These are phyloP conservation scores for Tetrahymena borealis DNA, from an alignment of 73 alveolate genomes.

Conservation along the genomic window DNA sequence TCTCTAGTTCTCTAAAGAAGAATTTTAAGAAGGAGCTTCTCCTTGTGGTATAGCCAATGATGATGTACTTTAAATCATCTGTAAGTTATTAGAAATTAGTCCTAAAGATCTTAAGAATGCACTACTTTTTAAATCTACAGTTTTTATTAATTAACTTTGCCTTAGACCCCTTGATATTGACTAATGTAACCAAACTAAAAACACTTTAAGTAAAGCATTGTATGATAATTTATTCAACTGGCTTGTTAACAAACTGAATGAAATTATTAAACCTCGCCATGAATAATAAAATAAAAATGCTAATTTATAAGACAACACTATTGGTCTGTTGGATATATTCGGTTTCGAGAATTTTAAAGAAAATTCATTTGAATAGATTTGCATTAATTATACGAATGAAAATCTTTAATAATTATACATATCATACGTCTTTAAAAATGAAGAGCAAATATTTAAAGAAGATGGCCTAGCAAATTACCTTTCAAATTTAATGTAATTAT, in stretches of 20 bases:
- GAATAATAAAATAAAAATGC: neutral
- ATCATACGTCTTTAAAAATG: slow-evolving; percentile 81
- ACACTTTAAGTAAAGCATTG: slow-evolving; percentile 73
- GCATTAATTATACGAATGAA: slow-evolving; percentile 89
- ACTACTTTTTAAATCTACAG: slow-evolving; percentile 59
- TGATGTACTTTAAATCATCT: slow-evolving; percentile 47
- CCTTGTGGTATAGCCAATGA: slow-evolving; percentile 50
- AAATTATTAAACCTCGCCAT: slow-evolving; percentile 66
- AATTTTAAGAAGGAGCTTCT: slow-evolving; percentile 25
- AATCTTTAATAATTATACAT: slow-evolving; percentile 83
- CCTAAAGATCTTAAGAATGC: slow-evolving; percentile 48
- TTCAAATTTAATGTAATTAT: neutral
- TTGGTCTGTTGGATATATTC: slow-evolving; percentile 84
- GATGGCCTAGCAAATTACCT: slow-evolving; percentile 36
- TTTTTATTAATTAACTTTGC: neutral
- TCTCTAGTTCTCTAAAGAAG: slow-evolving; percentile 64
- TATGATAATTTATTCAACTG: slow-evolving; percentile 76
- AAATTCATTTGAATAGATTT: slow-evolving; percentile 83
- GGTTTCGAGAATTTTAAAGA: slow-evolving; percentile 89
- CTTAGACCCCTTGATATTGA: slow-evolving; percentile 53
- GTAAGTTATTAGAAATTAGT: slow-evolving; percentile 52
- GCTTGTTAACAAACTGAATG: slow-evolving; percentile 82
- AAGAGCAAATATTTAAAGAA: slow-evolving; percentile 37
- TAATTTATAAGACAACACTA: neutral
- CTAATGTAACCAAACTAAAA: slow-evolving; percentile 70